Conservation (phyloP, 2,329 filamentous ascomycete species). For the Cercospora sesami region DNA sequence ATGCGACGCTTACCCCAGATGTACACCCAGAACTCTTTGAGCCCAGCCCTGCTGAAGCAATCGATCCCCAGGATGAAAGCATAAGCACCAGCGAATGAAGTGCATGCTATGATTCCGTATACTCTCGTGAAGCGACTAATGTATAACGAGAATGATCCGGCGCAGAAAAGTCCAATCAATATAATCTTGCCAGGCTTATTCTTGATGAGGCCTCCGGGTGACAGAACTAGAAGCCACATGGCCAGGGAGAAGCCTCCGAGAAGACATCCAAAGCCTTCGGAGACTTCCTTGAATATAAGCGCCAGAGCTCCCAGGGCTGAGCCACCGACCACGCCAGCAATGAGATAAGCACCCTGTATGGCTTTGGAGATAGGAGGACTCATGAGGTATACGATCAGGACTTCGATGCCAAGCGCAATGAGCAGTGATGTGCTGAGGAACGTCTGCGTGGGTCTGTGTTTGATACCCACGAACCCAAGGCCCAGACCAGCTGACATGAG, state of each 20-base stretch:
- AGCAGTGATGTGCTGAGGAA: conserved; percentile 79
- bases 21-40: conserved; percentile 96
- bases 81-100: conserved; percentile 80
- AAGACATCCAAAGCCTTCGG: conserved; percentile 81
- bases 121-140: conserved; percentile 75
- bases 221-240: conserved; percentile 87
- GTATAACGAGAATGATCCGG: conserved; percentile 69
- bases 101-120: conserved; percentile 73
- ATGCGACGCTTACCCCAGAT: conserved; percentile 65
- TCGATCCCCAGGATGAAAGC: conserved; percentile 80
- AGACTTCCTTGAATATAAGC: conserved; percentile 79
- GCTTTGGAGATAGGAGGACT: conserved; percentile 70
- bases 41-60: conserved; percentile 82
- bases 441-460: conserved; percentile 72
- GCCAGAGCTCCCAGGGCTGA: conserved; percentile 70
- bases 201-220: conserved; percentile 70
- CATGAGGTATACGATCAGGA: conserved; percentile 89
- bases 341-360: conserved; percentile 82
- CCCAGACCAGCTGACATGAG: conserved; percentile 70
- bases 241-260: conserved; percentile 80
- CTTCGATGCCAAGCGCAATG: conserved; percentile 68
- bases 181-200: conserved; percentile 64
- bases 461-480: conserved; percentile 77
- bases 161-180: conserved; percentile 72
- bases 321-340: conserved; percentile 72